Evolutionary conservation across 257 asterid genomes (phyloP).

Genomic region (Solanum clarkiae): DNA sequence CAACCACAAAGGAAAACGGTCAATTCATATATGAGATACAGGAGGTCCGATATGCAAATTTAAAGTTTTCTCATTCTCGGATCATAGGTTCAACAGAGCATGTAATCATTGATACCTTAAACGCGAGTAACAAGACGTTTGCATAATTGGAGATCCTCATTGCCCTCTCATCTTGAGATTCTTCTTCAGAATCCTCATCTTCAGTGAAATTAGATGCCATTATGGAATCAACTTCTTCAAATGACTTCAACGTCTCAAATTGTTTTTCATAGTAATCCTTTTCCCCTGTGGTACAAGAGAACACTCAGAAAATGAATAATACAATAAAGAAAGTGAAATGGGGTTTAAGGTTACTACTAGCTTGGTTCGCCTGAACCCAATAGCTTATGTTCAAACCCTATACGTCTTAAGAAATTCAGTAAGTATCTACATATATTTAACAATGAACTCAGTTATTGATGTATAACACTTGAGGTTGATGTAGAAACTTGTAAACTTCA

Average conservation of each 20-base stretch:
- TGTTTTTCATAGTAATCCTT: slow-evolving; percentile 73
- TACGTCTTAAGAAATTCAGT: not conserved
- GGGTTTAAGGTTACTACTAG: not conserved
- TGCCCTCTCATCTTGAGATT: slow-evolving; percentile 64
- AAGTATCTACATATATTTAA: not conserved
- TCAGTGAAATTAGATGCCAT: slow-evolving; percentile 32
- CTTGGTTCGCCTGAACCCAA: not conserved
- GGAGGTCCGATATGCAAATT: not conserved
- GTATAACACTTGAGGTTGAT: not conserved
- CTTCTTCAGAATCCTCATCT: slow-evolving; percentile 55
- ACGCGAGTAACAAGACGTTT: slow-evolving; percentile 50
- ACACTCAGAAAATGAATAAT: not conserved
- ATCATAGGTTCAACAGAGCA: not conserved
- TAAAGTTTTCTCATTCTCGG: not conserved
- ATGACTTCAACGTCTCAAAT: slow-evolving; percentile 62
- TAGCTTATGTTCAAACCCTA: not conserved
- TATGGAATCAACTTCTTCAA: slow-evolving; percentile 56
- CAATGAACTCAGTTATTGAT: not conserved
- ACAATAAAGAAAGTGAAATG: not conserved
- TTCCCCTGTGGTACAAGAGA: slow-evolving; percentile 34
- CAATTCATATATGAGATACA: not conserved
- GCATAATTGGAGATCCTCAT: slow-evolving; percentile 82
- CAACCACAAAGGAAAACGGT: not conserved
- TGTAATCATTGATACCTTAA: slow-evolving; percentile 41
- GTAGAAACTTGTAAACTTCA: not conserved